Evolutionary conservation across 345 rosid genomes (phyloP), one percentile per base, ranked within the genome.

Genomic region (Eucalyptus urophylla): DNA sequence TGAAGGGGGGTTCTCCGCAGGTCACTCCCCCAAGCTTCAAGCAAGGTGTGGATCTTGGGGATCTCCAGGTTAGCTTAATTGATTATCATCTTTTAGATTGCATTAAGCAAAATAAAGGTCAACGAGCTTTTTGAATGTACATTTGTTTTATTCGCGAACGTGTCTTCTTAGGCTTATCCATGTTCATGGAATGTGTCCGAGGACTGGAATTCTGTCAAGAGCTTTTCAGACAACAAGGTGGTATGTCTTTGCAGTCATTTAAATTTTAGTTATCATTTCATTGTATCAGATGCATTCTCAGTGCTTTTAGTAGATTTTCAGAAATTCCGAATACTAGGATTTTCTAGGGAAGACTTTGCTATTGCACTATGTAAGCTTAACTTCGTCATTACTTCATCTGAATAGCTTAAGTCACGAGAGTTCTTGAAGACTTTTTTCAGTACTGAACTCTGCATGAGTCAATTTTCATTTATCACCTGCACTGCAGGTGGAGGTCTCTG

Each of bases 31-130:
- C 99, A 49, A 93, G 95, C 92, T 95, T 96, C 88, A 97, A 96
- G 96, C 94, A 93, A 92, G 96, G 98, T 40, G 89, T 97, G 88
- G 93, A 96, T 89, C 96, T 97, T 87, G 99, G 99, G 51, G 95
- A 96, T 88, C 95, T 97, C 89, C 93, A 90, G 99, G 99, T 97
- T 89, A 49, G 51, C 87, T 76, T 40, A 40, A 76, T 76, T 76
- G 47, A 22, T 76, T 40, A 76, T 76, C 33, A 86, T 88, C 87
- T 91, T 87, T 49, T 80, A 58, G 58, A 88, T 76, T 86, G 47
- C 43, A 25, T 2, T 47, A 54, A 62, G 80, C 17, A 86, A 86
- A 51, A n/a, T 80, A 37, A 56, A 85, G 56, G 67, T 89, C 54
- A 47, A 17, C 45, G 60, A 89, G 49, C 44, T 21, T 49, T 67